Percentiles rank a stretch among this genome's conserved stretches.
phyloP scores from a whole-genome alignment of 805 yeast genomes.

The Diddensiella caesifluorescens region DNA sequence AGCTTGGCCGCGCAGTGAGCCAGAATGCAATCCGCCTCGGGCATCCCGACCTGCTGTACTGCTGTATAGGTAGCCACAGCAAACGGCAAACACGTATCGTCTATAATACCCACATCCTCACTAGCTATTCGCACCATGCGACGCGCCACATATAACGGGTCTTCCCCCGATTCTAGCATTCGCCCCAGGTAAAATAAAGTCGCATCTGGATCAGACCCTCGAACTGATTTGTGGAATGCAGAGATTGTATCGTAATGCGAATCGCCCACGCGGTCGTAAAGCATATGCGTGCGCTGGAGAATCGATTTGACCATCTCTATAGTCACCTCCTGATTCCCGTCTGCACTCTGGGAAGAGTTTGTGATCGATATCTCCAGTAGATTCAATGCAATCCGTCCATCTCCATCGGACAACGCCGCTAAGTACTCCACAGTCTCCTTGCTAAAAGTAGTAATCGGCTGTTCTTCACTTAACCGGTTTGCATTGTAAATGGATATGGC shows the following conservation, averaged over 20 bases:
- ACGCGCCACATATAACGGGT: constrained; percentile 81
- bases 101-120: constrained; percentile 87
- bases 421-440: constrained; percentile 60
- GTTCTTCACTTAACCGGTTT: constrained; percentile 47
- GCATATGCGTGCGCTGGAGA: constrained; percentile 47
- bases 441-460: constrained; percentile 47
- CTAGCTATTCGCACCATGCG: constrained; percentile 92
- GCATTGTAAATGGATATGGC: constrained; percentile 58
- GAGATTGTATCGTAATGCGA: constrained; percentile 92
- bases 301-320: constrained; percentile 37
- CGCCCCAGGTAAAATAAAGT: constrained; percentile 79
- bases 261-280: constrained; percentile 86
- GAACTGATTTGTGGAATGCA: constrained; percentile 87
- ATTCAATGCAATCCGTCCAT: constrained; percentile 79
- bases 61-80: constrained; percentile 83
- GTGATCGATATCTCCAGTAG: constrained; percentile 54
- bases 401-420: constrained; percentile 77
- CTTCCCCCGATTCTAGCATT: constrained; percentile 93
- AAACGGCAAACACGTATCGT: constrained; percentile 78
- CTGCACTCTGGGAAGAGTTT: constrained; percentile 12
- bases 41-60: constrained; percentile 85
- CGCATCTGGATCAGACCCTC: constrained; percentile 90
- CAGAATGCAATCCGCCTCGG: constrained; percentile 83
- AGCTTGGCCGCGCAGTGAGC: constrained; percentile 93
- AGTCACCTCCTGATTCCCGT: too few species aligned